These are phyloP conservation scores for Ogataea naganishii DNA, from an alignment of 805 yeast species.

Conservation along the genomic window DNA sequence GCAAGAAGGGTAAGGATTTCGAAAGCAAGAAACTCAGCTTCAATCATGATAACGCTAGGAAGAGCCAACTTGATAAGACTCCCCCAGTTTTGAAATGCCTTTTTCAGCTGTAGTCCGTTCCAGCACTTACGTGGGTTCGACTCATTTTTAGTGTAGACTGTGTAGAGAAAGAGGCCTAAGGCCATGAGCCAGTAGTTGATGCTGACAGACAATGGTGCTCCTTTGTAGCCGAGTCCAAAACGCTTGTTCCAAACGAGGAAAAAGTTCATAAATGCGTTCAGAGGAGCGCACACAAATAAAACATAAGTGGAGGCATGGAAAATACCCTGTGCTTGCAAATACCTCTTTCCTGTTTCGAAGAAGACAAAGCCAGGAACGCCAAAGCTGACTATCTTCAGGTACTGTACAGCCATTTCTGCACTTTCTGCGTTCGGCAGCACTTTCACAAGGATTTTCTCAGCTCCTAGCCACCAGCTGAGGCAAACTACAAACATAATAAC, in stretches of 20 bases:
- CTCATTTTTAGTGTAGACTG: constrained; percentile 34
- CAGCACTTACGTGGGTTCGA: constrained; percentile 40
- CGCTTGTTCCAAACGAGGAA: constrained; percentile 33
- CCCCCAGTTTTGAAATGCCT: constrained; percentile 38
- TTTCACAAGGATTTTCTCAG: constrained; percentile 20
- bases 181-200: constrained; percentile 53
- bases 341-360: constrained; percentile 49
- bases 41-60: constrained; percentile 51
- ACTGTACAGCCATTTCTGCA: constrained; percentile 38
- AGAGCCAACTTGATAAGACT: constrained; percentile 35
- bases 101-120: constrained; percentile 35
- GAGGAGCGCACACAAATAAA: constrained; percentile 44
- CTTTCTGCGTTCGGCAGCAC: constrained; percentile 39
- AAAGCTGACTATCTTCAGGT: constrained; percentile 35
- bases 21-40: constrained; percentile 52
- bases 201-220: constrained; percentile 53
- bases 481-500: constrained; percentile 29
- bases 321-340: constrained; percentile 50
- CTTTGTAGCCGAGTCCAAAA: constrained; percentile 45
- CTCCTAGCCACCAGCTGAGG: constrained; percentile 31
- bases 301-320: constrained; percentile 49
- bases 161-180: constrained; percentile 29
- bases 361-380: constrained; percentile 51
- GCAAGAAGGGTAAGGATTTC: constrained; percentile 48
- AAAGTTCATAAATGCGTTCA: constrained; percentile 38